Evolutionary conservation across 805 yeast genomes (phyloP).

Genomic region (Wickerhamiella lipophila): DNA sequence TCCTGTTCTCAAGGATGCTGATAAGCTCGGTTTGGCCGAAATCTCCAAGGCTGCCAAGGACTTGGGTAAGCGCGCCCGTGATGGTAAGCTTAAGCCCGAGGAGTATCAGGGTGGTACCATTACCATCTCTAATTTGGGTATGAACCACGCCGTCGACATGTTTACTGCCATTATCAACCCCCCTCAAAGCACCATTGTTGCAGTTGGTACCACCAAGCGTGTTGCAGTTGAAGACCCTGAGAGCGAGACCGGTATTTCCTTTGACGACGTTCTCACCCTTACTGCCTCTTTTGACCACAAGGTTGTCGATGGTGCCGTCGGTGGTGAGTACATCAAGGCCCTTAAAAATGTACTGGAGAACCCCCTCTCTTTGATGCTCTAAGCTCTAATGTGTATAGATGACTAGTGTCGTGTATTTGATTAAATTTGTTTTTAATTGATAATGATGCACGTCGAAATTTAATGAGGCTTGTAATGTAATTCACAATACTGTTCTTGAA

Average conservation of each 20-base stretch:
- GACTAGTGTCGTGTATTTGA: constrained; percentile 2
- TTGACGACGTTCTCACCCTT: constrained; percentile 80
- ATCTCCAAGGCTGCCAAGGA: constrained; percentile 82
- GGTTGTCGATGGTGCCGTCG: constrained; percentile 93
- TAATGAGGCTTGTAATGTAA: no score
- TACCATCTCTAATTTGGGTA: constrained; percentile 96
- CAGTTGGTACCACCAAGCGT: constrained; percentile 86
- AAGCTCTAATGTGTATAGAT: constrained; percentile 41
- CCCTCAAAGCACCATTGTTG: constrained; percentile 89
- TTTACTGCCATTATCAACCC: constrained; percentile 98
- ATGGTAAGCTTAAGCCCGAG: constrained; percentile 82
- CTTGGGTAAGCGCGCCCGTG: constrained; percentile 91
- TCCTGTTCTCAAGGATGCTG: constrained; percentile 85
- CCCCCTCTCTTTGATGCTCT: constrained; percentile 86
- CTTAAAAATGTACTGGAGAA: constrained; percentile 85
- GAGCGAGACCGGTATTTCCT: constrained; percentile 80
- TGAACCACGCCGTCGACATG: constrained; percentile 85
- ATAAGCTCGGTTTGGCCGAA: constrained; percentile 68
- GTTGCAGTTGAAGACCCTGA: constrained; percentile 87
- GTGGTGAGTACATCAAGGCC: constrained; percentile 92
- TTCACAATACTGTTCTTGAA: no score
- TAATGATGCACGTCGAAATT: no score
- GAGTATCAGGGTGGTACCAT: constrained; percentile 99
- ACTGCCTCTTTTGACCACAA: constrained; percentile 98
- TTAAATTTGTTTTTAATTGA: background rate